These are phyloP conservation scores for Infundibulicybe gibba DNA, from an alignment of 768 basidiomycete species.

Conservation along the genomic window DNA sequence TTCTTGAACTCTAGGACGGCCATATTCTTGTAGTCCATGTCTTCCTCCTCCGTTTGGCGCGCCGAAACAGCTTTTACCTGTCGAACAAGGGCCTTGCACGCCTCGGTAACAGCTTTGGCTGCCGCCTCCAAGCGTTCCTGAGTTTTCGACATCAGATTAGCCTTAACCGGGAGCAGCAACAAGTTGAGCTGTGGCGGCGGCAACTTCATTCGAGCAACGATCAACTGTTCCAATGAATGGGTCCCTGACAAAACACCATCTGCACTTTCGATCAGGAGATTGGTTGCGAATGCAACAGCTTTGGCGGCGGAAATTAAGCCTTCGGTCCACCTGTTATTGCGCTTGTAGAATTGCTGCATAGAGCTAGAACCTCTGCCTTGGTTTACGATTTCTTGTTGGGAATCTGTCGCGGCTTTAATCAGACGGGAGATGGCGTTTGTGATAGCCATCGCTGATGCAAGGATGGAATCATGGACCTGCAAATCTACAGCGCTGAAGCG, in stretches of 20 bases:
- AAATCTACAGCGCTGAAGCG: slow-evolving; percentile 89
- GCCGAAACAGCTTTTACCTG: slow-evolving; percentile 96
- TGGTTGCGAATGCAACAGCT: slow-evolving; percentile 95
- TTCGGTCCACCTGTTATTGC: slow-evolving; percentile 99
- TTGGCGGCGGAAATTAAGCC: slow-evolving; percentile 98
- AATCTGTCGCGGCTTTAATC: slow-evolving; percentile 95
- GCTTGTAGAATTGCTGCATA: slow-evolving; percentile 97
- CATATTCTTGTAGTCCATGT: slow-evolving; percentile 90
- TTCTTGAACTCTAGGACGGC: slow-evolving; percentile 94
- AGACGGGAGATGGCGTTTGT: slow-evolving; percentile 93
- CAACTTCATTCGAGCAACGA: slow-evolving; percentile 99
- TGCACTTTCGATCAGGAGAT: slow-evolving; percentile 92
- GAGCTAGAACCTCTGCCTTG: slow-evolving; percentile 93
- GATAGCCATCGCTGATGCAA: slow-evolving; percentile 91
- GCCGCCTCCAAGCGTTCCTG: slow-evolving; percentile 95
- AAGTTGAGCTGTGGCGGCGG: slow-evolving; percentile 94
- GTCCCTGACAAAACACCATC: slow-evolving; percentile 97
- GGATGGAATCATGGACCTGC: slow-evolving; percentile 97
- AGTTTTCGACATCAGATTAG: slow-evolving; percentile 97
- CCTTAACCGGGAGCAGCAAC: slow-evolving; percentile 97
- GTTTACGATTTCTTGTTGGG: slow-evolving; percentile 97
- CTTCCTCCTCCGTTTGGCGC: slow-evolving; percentile 73
- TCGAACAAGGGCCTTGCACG: slow-evolving; percentile 92
- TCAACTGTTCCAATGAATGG: slow-evolving; percentile 96
- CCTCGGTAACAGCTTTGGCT: slow-evolving; percentile 96